Evolutionary conservation across 2,329 filamentous ascomycete species (phyloP).

Genomic region (Raffaelea arxii): DNA sequence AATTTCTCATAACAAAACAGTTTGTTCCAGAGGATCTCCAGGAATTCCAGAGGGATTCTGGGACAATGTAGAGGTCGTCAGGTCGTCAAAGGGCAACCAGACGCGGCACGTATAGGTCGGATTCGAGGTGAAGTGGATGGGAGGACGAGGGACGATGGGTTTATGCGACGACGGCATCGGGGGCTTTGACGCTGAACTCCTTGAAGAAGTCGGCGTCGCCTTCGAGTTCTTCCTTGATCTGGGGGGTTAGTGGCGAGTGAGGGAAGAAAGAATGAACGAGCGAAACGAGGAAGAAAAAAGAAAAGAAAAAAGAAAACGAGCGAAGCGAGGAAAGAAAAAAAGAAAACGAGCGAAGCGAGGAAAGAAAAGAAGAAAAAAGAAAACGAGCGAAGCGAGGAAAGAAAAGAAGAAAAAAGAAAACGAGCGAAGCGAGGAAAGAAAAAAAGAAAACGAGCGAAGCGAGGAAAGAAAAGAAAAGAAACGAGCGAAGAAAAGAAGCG

Average conservation of each 20-base stretch:
- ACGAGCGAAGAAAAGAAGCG: conserved; percentile 4
- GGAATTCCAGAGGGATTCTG: too few relatives aligned
- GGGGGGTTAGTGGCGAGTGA: conserved; percentile 1
- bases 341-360: neutral
- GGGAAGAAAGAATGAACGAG: neutral
- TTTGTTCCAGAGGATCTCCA: too few relatives aligned
- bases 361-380: conserved; percentile 1
- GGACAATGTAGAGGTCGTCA: too few relatives aligned
- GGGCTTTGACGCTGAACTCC: conserved; percentile 51
- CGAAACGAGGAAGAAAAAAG: neutral
- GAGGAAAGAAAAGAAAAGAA: too few relatives aligned
- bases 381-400: neutral
- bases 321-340: neutral
- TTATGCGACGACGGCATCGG: conserved; percentile 19
- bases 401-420: neutral
- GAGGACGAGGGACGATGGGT: neutral
- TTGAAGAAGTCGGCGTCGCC: conserved; percentile 76
- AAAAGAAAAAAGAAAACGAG: conserved; percentile 2
- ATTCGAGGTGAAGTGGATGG: neutral
- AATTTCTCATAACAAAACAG: too few relatives aligned
- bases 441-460: too few relatives aligned
- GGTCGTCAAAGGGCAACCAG: too few relatives aligned
- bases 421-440: neutral
- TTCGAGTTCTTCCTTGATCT: conserved; percentile 91
- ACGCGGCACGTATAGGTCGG: too few relatives aligned